Conservation (phyloP, 2,329 filamentous ascomycete genomes). For the Decorospora gaudefroyi region DNA sequence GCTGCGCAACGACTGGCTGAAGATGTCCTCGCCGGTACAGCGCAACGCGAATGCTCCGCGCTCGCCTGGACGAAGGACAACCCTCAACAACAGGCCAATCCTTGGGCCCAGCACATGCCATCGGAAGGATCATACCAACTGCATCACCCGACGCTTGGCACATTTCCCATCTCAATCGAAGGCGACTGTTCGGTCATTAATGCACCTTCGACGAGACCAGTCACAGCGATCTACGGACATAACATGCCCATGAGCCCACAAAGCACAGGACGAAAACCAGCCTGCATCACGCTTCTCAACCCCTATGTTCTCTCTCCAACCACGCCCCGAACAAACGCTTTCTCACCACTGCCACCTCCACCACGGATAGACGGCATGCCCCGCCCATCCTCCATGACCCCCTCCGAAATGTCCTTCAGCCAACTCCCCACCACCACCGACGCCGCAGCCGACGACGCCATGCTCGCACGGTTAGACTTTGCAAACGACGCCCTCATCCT, state of each 20-base stretch:
- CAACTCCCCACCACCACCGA: constrained; percentile 46
- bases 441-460: constrained; percentile 43
- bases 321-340: constrained; percentile 39
- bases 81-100: constrained; percentile 44
- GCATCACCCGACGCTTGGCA: constrained; percentile 52
- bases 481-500: constrained; percentile 49
- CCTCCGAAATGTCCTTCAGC: constrained; percentile 40
- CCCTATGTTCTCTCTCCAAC: constrained; percentile 47
- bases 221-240: constrained; percentile 48
- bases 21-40: constrained; percentile 62
- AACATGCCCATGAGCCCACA: constrained; percentile 47
- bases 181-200: constrained; percentile 49
- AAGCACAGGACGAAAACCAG: constrained; percentile 32
- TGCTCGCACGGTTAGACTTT: constrained; percentile 54
- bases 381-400: constrained; percentile 40
- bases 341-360: constrained; percentile 39
- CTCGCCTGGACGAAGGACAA: constrained; percentile 65
- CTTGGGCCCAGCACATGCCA: constrained; percentile 45
- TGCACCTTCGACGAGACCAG: constrained; percentile 44
- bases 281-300: constrained; percentile 46
- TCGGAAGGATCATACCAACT: constrained; percentile 51
- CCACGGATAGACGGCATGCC: constrained; percentile 28
- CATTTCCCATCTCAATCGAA: constrained; percentile 51
- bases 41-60: constrained; percentile 69
- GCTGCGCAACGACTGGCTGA: constrained; percentile 65